Conservation (phyloP, 192 early-diverging fungal species). For the Podila epicladia region DNA sequence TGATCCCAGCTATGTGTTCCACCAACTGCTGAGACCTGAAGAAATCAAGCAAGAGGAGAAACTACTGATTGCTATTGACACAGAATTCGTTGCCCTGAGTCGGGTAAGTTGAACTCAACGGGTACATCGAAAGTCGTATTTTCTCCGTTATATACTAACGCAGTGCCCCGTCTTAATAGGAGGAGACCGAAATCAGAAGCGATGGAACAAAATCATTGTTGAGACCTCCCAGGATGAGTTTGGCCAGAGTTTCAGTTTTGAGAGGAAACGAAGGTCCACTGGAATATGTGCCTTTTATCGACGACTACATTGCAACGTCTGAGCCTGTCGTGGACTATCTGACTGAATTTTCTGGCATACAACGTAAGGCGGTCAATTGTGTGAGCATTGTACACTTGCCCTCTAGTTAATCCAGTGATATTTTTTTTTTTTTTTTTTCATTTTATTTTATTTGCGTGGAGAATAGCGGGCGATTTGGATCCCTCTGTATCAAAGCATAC, state of each 20-base stretch:
- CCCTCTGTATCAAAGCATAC: constrained; percentile 73
- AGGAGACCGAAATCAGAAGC: constrained; percentile 89
- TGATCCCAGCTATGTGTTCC: constrained; percentile 55
- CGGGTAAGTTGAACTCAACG: constrained; percentile 41
- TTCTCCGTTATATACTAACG: neutral
- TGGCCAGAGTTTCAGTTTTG: constrained; percentile 92
- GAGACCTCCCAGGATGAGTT: constrained; percentile 79
- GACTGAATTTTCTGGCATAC: constrained; percentile 95
- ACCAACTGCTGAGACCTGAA: constrained; percentile 59
- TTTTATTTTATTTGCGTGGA: neutral
- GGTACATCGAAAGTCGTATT: neutral
- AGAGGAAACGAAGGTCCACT: constrained; percentile 78
- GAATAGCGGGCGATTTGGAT: constrained; percentile 83
- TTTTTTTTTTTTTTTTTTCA: neutral
- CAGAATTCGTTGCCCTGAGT: constrained; percentile 93
- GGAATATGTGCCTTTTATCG: constrained; percentile 89
- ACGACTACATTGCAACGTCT: constrained; percentile 91
- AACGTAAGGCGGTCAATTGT: constrained; percentile 56
- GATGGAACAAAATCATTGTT: constrained; percentile 91
- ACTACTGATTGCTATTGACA: constrained; percentile 87
- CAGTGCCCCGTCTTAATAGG: constrained; percentile 31
- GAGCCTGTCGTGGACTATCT: constrained; percentile 92
- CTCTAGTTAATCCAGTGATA: neutral
- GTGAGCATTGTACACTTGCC: neutral
- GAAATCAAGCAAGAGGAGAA: constrained; percentile 73